Evolutionary conservation across 192 early-diverging fungal species (phyloP).

Genomic region (Rhizoclosmatium globosum): DNA sequence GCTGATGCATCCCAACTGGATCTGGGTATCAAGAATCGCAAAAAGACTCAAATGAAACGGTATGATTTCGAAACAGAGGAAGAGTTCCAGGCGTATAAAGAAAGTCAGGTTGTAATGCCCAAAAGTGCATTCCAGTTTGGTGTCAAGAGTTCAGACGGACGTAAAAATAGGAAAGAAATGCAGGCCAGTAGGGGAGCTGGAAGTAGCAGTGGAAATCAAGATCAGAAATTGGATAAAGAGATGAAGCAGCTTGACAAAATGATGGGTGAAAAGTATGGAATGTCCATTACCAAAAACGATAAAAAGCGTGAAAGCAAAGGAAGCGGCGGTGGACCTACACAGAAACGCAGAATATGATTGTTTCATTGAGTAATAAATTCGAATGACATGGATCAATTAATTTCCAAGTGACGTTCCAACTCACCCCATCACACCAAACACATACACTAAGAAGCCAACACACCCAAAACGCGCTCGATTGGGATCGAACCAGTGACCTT

Average conservation of each 20-base stretch:
- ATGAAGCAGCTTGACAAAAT: slow-evolving; percentile 58
- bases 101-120: slow-evolving; percentile 72
- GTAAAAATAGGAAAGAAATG: slow-evolving; percentile 53
- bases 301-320: slow-evolving; percentile 23
- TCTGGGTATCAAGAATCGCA: slow-evolving; percentile 75
- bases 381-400: no score
- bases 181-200: slow-evolving; percentile 45
- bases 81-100: slow-evolving; percentile 78
- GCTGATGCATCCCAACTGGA: slow-evolving; percentile 64
- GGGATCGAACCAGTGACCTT: no score
- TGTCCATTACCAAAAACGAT: slow-evolving; percentile 21
- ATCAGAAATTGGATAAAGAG: slow-evolving; percentile 52
- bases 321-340: neutral
- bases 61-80: slow-evolving; percentile 86
- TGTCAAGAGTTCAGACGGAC: slow-evolving; percentile 70
- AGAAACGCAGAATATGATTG: neutral
- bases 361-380: no score
- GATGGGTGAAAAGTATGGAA: slow-evolving; percentile 55
- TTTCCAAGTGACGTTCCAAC: no score
- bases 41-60: slow-evolving; percentile 70
- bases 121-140: slow-evolving; percentile 82
- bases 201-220: neutral
- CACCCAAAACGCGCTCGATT: no score
- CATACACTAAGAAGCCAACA: no score
- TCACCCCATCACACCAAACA: no score